Conservation (phyloP, 225 moss, liverwort and hornwort species). For the Lunularia cruciata region DNA sequence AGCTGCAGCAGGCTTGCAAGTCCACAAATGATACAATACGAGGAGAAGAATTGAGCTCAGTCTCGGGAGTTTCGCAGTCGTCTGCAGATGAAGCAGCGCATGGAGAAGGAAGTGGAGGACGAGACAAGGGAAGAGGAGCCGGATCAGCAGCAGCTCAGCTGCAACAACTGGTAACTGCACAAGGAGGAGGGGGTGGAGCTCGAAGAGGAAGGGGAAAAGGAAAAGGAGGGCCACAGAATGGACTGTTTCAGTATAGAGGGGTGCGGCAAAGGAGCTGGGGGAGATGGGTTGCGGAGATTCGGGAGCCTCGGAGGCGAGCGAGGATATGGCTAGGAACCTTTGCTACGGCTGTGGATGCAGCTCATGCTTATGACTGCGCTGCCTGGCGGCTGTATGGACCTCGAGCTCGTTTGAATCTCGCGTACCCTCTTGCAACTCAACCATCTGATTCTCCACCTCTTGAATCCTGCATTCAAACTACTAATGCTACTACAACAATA, state of each 20-base stretch:
- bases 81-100: too few relatives aligned
- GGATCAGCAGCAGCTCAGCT: background rate
- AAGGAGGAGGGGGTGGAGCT: slow-evolving; percentile 8
- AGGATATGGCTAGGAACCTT: slow-evolving; percentile 76
- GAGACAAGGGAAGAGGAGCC: slow-evolving; percentile 1
- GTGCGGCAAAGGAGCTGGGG: slow-evolving; percentile 76
- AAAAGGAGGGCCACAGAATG: slow-evolving; percentile 74
- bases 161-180: background rate
- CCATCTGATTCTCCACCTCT: slow-evolving; percentile 9
- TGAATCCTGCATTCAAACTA: background rate
- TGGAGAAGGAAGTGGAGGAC: slow-evolving; percentile 16
- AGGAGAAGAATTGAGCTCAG: slow-evolving; percentile 13
- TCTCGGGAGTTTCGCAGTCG: background rate
- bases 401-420: slow-evolving; percentile 62
- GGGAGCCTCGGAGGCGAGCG: slow-evolving; percentile 61
- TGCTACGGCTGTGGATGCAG: slow-evolving; percentile 61
- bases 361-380: slow-evolving; percentile 65
- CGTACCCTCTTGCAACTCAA: slow-evolving; percentile 17
- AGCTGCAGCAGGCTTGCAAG: background rate
- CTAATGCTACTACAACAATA: background rate
- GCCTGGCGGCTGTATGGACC: slow-evolving; percentile 59
- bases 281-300: slow-evolving; percentile 81
- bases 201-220: slow-evolving; percentile 61
- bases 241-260: slow-evolving; percentile 67
- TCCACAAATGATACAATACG: slow-evolving; percentile 12